Evolutionary conservation across 192 early-diverging fungal species (phyloP), one percentile per base, ranked within the genome.

Genomic region (Gonapodya sp.): DNA sequence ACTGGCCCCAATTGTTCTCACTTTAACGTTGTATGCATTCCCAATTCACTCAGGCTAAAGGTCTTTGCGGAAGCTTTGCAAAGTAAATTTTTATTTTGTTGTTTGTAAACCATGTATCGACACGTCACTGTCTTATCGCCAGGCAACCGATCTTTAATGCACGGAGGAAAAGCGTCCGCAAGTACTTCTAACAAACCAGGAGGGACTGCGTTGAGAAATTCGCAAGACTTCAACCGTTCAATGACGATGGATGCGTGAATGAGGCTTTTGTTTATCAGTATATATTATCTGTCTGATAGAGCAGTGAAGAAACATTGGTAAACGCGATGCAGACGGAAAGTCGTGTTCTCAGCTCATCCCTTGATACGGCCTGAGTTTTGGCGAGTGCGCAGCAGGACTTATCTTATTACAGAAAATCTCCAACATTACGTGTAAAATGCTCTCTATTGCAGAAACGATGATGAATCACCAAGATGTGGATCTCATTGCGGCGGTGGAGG

Each of bases 21-120:
- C 24, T 64, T 64, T 8, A 64, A 24, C 24, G 46, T 8, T 64
- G 8, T 64, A 16, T 64, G 46, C 46, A 24, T 64, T 64, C 46
- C 8, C 46, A 64, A 64, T 64, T 64, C 46, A 24, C 24, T 64
- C 46, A 64, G 46, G 46, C 46, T 64, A 24, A 64, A 64, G 46
- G 46, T 64, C 8, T 64, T 64, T 64, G 46, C 46, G 46, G 46
- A 64, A 64, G 46, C 46, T 64, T 64, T 64, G 46, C 46, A 64
- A 64, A 64, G 46, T 64, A 64, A 64, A 24, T 64, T 16, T 16
- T 24, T 24, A 24, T 64, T 64, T 16, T 64, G 46, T 64, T 8
- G 46, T 64, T 64, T 8, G 8, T 8, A 16, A 64, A 8, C 24
- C 8, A 24, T 64, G 24, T 64, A 16, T 16, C 24, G 46, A 16